phyloP scores from a whole-genome alignment of 1,284 basidiomycete species.

The Trichosporon coremiiforme region DNA sequence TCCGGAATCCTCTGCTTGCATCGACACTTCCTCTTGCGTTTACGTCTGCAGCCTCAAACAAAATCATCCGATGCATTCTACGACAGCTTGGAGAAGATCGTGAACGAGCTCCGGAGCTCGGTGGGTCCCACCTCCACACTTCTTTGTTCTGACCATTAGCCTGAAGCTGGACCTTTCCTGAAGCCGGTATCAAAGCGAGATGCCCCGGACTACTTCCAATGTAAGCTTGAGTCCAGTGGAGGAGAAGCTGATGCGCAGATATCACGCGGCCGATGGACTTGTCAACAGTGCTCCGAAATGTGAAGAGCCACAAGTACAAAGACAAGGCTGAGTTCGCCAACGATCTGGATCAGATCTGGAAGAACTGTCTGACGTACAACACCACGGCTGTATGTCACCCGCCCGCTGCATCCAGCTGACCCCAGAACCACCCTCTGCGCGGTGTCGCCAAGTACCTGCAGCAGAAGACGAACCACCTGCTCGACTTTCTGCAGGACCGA shows the following conservation, averaged over 20 bases:
- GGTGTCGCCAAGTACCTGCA: slow-evolving; percentile 72
- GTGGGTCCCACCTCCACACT: slow-evolving; percentile 59
- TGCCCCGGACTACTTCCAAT: slow-evolving; percentile 84
- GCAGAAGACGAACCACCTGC: slow-evolving; percentile 74
- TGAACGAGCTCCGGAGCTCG: slow-evolving; percentile 77
- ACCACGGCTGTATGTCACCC: slow-evolving; percentile 70
- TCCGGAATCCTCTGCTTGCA: not conserved
- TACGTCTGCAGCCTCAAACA: slow-evolving; percentile 46
- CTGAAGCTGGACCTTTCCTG: slow-evolving; percentile 82
- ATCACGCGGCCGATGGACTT: slow-evolving; percentile 93
- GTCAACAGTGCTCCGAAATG: slow-evolving; percentile 85
- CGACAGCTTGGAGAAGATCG: slow-evolving; percentile 82
- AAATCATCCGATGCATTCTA: slow-evolving; percentile 86
- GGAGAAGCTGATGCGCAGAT: slow-evolving; percentile 63
- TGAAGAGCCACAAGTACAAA: slow-evolving; percentile 88
- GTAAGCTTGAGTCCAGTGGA: too few relatives aligned
- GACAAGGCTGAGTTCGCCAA: slow-evolving; percentile 89
- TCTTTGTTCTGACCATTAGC: slow-evolving; percentile 58
- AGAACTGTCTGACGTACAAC: slow-evolving; percentile 92
- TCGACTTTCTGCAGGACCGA: slow-evolving; percentile 84
- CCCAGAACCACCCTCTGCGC: slow-evolving; percentile 74
- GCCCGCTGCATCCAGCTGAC: not conserved
- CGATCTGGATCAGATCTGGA: slow-evolving; percentile 95
- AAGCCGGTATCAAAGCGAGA: slow-evolving; percentile 84
- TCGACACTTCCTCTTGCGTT: not conserved